Conservation (phyloP, 1,284 basidiomycete genomes). For the Phylloboletellus chloephorus region DNA sequence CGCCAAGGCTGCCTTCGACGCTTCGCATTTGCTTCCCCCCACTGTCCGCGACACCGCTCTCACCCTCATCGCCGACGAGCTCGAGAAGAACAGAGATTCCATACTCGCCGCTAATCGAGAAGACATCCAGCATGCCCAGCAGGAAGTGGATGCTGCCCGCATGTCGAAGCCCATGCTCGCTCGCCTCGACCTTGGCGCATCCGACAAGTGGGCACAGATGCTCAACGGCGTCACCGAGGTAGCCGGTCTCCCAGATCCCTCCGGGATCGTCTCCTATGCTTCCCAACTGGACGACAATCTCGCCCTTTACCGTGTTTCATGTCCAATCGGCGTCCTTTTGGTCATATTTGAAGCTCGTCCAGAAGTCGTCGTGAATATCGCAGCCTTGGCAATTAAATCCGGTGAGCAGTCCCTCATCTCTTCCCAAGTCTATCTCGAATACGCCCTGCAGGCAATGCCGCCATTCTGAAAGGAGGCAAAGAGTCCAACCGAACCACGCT, state of each 20-base stretch:
- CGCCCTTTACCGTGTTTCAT: constrained; percentile 90
- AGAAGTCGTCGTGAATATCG: constrained; percentile 98
- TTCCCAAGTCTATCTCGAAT: constrained; percentile 6
- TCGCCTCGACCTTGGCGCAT: constrained; percentile 78
- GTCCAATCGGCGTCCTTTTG: constrained; percentile 93
- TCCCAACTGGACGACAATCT: constrained; percentile 81
- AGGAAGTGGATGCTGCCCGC: constrained; percentile 74
- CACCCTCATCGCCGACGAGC: constrained; percentile 59
- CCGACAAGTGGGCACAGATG: constrained; percentile 94
- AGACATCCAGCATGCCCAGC: constrained; percentile 78
- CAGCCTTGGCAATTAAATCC: constrained; percentile 92
- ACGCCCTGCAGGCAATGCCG: constrained; percentile 70
- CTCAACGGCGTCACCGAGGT: constrained; percentile 88
- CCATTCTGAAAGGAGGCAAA: constrained; percentile 95
- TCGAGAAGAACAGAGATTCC: constrained; percentile 57
- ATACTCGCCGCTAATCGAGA: constrained; percentile 76
- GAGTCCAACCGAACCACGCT: constrained; percentile 79
- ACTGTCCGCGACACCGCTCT: constrained; percentile 69
- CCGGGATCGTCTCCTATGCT: constrained; percentile 84
- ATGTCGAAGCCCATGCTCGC: constrained; percentile 81
- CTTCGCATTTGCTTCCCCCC: constrained; percentile 72
- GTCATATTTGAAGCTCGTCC: constrained; percentile 98
- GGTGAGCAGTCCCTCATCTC: constrained; percentile 46
- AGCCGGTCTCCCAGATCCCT: constrained; percentile 80
- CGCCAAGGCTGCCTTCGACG: constrained; percentile 80